Conservation (phyloP, 2,329 filamentous ascomycete genomes). For the Fusarium mangiferae region DNA sequence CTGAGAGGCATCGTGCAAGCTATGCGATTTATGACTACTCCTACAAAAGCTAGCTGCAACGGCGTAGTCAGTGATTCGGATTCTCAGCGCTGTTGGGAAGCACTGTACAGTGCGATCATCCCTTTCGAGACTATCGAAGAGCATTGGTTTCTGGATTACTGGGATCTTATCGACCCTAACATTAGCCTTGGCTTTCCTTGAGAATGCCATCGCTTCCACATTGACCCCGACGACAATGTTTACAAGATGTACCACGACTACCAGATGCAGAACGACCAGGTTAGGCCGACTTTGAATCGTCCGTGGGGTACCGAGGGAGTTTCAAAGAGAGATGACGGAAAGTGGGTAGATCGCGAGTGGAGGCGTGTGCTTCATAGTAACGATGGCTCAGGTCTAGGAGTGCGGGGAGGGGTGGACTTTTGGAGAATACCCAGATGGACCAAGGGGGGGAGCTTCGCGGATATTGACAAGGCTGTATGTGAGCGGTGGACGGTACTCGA, state of each 20-base stretch:
- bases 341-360: neutral
- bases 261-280: neutral
- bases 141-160: too few relatives aligned
- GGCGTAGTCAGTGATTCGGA: too few relatives aligned
- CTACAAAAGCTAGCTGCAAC: too few relatives aligned
- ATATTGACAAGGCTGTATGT: neutral
- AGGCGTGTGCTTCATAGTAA: neutral
- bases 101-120: too few relatives aligned
- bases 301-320: neutral
- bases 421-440: neutral
- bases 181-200: too few relatives aligned
- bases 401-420: rapidly evolving
- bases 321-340: neutral
- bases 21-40: neutral
- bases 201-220: too few relatives aligned
- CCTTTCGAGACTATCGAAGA: too few relatives aligned
- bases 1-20: neutral
- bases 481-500: neutral
- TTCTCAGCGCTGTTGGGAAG: too few relatives aligned
- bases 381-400: too few relatives aligned
- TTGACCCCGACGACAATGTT: too few relatives aligned
- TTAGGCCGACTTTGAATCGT: neutral
- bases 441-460: neutral
- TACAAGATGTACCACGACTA: too few relatives aligned
- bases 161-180: too few relatives aligned